Base-by-base conservation (phyloP, 2,329 filamentous ascomycete species). In the Calonectria pseudoreteaudii region DNA sequence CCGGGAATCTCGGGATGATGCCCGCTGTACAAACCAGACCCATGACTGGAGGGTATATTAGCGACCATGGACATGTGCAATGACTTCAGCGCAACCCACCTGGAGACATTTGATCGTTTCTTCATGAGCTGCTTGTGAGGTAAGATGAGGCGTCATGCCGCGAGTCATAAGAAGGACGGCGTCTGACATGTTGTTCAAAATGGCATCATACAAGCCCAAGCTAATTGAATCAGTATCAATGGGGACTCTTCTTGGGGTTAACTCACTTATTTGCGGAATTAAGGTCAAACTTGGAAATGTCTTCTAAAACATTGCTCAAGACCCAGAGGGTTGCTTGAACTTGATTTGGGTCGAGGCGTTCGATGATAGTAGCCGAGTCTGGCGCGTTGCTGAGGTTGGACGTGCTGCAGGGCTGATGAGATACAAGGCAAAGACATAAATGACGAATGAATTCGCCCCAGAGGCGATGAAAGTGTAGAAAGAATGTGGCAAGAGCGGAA, bases 401-500 rank as follows among this genome's bases (percentile, higher is more conserved):
- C 3, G 78, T 81, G 20, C 68, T 75, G 28, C 74, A 75, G 28
- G 80, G 66, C 11, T 81, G 79, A 16, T 75, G 73, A 50, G 80
- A 80, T 30, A 80, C 88, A 23, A 94, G 86, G 70, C 91, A 93
- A 70, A 89, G 86, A 14, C 78, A 75, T 44, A 95, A 84, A 79
- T 94, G 92, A 47, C 87, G 88, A 41, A 95, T 83, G 74, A 92
- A 94, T 66, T 85, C 86, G n/a, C 87, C 86, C 93, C 94, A 96
- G 8, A 90, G 86, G 14, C 88, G 85, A 14, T 93, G 91, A 74
- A 94, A 94, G 72, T 93, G 93, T 38, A 94, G 87, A 80, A 94
- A 95, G 81, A 93, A 95, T 26, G 93, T 93, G 20, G 93, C 93
- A 9, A 96, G 85, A 9, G 94, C 93, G n/a, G 93, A 93, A 76